Conservation (phyloP, 345 rosid species). For the Citrus glauca region DNA sequence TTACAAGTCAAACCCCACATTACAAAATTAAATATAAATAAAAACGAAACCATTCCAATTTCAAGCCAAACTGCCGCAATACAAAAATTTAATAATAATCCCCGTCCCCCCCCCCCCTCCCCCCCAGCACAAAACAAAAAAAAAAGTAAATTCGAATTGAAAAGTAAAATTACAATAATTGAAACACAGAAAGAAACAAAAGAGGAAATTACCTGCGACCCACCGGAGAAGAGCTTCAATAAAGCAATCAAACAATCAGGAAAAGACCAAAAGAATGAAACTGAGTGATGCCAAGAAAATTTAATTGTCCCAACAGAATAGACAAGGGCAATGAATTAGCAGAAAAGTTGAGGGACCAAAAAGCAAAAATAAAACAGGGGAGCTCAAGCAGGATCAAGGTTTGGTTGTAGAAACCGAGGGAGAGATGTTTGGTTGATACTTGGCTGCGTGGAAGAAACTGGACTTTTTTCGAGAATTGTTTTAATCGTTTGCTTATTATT, state of each 20-base stretch:
- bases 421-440: background rate
- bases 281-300: background rate
- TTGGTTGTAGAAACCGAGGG: background rate
- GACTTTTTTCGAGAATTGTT: slow-evolving; percentile 8
- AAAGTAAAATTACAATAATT: background rate
- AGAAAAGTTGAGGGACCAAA: background rate
- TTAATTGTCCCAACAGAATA: background rate
- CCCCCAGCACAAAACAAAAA: background rate
- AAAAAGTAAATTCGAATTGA: background rate
- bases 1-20: background rate
- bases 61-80: background rate
- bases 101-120: too few relatives aligned
- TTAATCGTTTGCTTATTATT: background rate
- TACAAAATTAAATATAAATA: background rate
- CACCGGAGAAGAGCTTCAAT: background rate
- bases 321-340: background rate
- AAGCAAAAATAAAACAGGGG: background rate
- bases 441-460: slow-evolving; percentile 19
- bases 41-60: background rate
- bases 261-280: background rate
- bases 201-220: slow-evolving; percentile 17
- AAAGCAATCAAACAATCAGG: background rate
- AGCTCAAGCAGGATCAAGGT: background rate
- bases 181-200: background rate
- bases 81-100: background rate